Base-by-base conservation (phyloP, 2,329 filamentous ascomycete species). In the Bretziella fagacearum region DNA sequence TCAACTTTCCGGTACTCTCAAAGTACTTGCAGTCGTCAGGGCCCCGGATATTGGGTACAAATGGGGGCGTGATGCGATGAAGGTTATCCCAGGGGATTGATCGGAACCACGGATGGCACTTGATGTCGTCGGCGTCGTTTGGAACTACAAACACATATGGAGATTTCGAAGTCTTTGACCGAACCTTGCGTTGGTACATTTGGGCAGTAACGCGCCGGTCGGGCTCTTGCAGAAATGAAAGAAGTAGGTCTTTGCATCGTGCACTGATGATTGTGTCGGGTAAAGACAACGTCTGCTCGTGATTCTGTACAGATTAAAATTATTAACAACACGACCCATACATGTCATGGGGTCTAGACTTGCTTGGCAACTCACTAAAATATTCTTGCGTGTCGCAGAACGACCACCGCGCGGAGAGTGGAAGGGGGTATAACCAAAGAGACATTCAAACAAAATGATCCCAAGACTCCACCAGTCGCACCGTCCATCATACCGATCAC, bases 391-490 rank as follows among this genome's bases (percentile, higher is more conserved):
- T 2, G 87, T 96, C 54, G 81, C 73, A 50, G 85, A 77, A 11
- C 7, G 20, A 17, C 87, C 73, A 37, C 67, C 75, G 52, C 84
- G 80, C 41, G 89, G 82, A 13, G 81, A 77, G 45, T 87, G 74
- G 59, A 96, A 96, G 0, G 89, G 89, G 0, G 89, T 95, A 52
- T 80, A 81, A 1, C 89, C 89, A 59, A 91, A 96, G 1, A 96
- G 67, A 56, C 89, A 95, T 70, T 96, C 89, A 57, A 84, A 96
- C 48, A 96, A 63, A 57, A 96, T 95, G 58, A 96, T 78, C 46
- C 86, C 89, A 55, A 96, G 75, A 63, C 87, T 95, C 89, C 84
- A 96, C 85, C 74, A 96, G 63, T 96, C 89, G 63, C 89, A 96
- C 57, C 89, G 73, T 25, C 84, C 89, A 62, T 96, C 91, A 60